phyloP scores from a whole-genome alignment of 2,329 filamentous ascomycete species.

The Aspergillus awamori region DNA sequence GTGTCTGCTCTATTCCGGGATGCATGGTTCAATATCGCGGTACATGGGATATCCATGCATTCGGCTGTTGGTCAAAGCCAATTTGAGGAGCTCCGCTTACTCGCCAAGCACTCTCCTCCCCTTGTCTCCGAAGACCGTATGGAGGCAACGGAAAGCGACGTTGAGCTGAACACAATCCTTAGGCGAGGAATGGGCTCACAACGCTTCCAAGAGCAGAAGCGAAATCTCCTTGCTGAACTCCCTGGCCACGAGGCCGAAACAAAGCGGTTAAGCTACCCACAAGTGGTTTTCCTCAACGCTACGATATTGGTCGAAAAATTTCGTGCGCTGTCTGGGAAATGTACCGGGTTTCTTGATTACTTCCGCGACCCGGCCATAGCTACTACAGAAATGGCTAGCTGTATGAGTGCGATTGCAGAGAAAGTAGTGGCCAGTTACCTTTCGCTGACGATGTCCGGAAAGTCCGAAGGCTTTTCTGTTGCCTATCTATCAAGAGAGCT shows the following conservation, averaged over 20 bases:
- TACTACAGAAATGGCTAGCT: slow-evolving; percentile 61
- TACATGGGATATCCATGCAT: slow-evolving; percentile 81
- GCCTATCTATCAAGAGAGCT: slow-evolving; percentile 89
- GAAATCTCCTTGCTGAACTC: slow-evolving; percentile 71
- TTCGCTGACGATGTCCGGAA: slow-evolving; percentile 70
- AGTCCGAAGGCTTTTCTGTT: slow-evolving; percentile 79
- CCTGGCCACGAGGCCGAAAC: slow-evolving; percentile 79
- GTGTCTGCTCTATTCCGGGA: slow-evolving; percentile 76
- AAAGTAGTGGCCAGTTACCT: slow-evolving; percentile 80
- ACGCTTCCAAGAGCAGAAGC: slow-evolving; percentile 74
- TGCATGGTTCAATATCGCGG: slow-evolving; percentile 97
- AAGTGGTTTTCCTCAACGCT: slow-evolving; percentile 88
- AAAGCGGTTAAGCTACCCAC: slow-evolving; percentile 80
- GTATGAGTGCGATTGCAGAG: slow-evolving; percentile 65
- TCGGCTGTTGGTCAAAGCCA: slow-evolving; percentile 75
- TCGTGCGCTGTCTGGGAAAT: slow-evolving; percentile 83
- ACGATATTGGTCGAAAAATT: slow-evolving; percentile 87
- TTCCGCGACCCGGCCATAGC: slow-evolving; percentile 88
- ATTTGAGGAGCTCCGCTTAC: slow-evolving; percentile 73
- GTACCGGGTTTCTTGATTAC: slow-evolving; percentile 85
- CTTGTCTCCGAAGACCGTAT: slow-evolving; percentile 85
- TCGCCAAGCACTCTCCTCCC: slow-evolving; percentile 85
- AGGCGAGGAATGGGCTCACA: slow-evolving; percentile 81
- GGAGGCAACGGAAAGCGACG: slow-evolving; percentile 90
- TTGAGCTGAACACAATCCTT: slow-evolving; percentile 92